These are phyloP conservation scores for Xylariales sp. DNA, from an alignment of 2,329 filamentous ascomycete genomes.

Conservation along the genomic window DNA sequence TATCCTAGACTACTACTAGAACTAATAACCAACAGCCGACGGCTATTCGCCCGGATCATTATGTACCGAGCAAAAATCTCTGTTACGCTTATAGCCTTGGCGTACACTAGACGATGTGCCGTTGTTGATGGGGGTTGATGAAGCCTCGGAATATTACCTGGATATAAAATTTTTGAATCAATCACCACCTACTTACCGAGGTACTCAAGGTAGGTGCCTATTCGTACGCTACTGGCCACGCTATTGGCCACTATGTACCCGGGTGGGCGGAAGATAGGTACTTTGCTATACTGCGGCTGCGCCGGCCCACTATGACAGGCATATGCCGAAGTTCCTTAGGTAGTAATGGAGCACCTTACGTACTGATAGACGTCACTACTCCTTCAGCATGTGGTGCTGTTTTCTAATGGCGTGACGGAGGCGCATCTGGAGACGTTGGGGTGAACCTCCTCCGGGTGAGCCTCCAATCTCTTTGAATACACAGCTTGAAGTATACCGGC, in stretches of 20 bases:
- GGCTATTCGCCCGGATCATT: background rate
- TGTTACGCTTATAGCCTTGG: background rate
- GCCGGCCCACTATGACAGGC: constrained; percentile 28
- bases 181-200: too few species aligned
- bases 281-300: too few species aligned
- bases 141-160: too few species aligned
- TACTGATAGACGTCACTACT: constrained; percentile 6
- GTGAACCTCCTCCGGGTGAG: background rate
- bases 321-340: constrained; percentile 25
- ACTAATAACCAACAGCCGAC: background rate
- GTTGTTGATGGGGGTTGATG: too few species aligned
- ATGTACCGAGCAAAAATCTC: background rate
- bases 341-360: too few species aligned
- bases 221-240: too few species aligned
- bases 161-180: too few species aligned
- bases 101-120: background rate
- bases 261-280: too few species aligned
- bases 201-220: too few species aligned
- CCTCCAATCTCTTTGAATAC: background rate
- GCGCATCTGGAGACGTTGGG: background rate
- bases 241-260: too few species aligned
- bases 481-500: too few species aligned
- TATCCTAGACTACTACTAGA: background rate
- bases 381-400: background rate
- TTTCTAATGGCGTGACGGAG: background rate